Conservation (phyloP, 345 rosid genomes). For the Sisymbrium irio region DNA sequence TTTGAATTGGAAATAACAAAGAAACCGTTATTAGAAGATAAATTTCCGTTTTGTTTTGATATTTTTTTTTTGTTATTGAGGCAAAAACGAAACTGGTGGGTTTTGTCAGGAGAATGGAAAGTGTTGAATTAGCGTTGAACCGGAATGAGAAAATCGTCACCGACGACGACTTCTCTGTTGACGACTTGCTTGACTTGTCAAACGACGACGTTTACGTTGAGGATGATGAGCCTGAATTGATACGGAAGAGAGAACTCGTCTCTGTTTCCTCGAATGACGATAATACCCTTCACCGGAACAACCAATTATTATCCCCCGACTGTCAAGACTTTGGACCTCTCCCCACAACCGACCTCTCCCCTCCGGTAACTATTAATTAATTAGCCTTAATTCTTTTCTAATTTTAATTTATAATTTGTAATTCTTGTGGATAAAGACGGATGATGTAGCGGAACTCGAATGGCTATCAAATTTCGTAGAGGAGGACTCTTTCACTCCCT, state of each 20-base stretch:
- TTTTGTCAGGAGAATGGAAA: background rate
- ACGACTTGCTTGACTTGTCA: slow-evolving; percentile 74
- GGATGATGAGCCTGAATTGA: too few relatives aligned
- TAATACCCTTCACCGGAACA: slow-evolving; percentile 17
- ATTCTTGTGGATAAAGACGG: slow-evolving; percentile 47
- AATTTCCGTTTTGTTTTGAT: background rate
- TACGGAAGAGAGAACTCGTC: slow-evolving; percentile 15
- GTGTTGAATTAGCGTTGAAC: too few relatives aligned
- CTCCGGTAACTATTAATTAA: slow-evolving; percentile 52
- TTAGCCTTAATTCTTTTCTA: too few relatives aligned
- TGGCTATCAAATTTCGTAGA: slow-evolving; percentile 94
- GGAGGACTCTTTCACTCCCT: slow-evolving; percentile 69
- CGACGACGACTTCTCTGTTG: slow-evolving; percentile 67
- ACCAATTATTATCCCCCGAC: background rate
- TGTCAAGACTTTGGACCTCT: slow-evolving; percentile 40
- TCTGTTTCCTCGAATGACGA: too few relatives aligned
- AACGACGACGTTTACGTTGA: slow-evolving; percentile 55
- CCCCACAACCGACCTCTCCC: slow-evolving; percentile 48
- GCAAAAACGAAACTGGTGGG: too few relatives aligned
- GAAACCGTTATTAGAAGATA: too few relatives aligned
- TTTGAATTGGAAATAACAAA: too few relatives aligned
- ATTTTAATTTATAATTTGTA: too few relatives aligned
- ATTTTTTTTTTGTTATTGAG: too few relatives aligned
- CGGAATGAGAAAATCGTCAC: slow-evolving; percentile 14
- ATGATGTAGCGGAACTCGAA: slow-evolving; percentile 67